Evolutionary conservation across 345 rosid species (phyloP), one percentile per base, ranked within the genome.

Genomic region (Toxicodendron radicans): DNA sequence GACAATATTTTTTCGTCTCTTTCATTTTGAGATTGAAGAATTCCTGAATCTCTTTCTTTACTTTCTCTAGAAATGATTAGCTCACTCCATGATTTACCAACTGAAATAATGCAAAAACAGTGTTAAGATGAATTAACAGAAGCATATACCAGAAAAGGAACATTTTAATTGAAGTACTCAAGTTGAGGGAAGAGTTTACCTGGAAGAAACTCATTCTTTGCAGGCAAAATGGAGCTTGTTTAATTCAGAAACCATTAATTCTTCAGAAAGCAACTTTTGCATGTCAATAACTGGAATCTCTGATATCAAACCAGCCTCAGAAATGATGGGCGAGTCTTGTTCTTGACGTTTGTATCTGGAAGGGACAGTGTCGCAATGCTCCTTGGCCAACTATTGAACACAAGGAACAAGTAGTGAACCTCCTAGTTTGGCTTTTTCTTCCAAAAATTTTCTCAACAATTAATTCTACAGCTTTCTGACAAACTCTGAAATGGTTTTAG

Each of bases 251-350:
- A 82, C 82, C 83, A 75, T 75, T 27, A 78, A 53, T 49, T 79
- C 76, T 66, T 62, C 35, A 58, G 80, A 79, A 46, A 75, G 73
- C 63, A 88, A 65, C 17, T 58, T 59, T 6, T 81, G 33, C 83
- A 85, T 52, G 52, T 88, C 86, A 7, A 85, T 78, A 52, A 84
- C 74, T 10, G 88, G 86, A 18, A 88, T 52, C 48, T 85, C 70
- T 5, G 79, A 59, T 1, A 38, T 41, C 1, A 38, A 66, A 60
- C 21, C 16, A 2, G 32, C 24, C 14, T n/a, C 58, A 10, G 48
- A 53, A 52, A 60, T 1, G 3, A 51, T 3, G 18, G 1, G 43
- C n/a, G 60, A 30, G 0, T 70, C 84, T 63, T 77, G 83, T 20
- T 79, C 85, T 71, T 82, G 77, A 7, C 58, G 62, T 54, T 70